A percentile compares a stretch with the other conserved stretches of the same genome.
phyloP scores from a whole-genome alignment of 1,284 basidiomycete species.

The Heterobasidion parviporum region DNA sequence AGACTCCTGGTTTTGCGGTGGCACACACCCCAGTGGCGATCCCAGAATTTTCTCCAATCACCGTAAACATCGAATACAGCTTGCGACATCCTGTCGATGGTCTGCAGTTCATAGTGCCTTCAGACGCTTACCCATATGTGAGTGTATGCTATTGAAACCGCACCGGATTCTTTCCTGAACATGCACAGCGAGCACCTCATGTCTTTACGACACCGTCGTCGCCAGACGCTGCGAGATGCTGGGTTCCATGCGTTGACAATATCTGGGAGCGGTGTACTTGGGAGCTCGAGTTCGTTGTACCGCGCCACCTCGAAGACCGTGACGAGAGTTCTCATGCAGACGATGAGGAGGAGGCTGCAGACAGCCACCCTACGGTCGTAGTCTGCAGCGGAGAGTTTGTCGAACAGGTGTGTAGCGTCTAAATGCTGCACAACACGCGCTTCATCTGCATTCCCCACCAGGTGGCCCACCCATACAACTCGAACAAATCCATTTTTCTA shows the following conservation, averaged over 20 bases:
- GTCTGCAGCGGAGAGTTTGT: conserved; percentile 91
- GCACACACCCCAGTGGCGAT: conserved; percentile 27
- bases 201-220: conserved; percentile 87
- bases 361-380: conserved; percentile 73
- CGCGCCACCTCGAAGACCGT: conserved; percentile 75
- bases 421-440: conserved; percentile 2
- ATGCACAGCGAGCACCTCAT: conserved; percentile 78
- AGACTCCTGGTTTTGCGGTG: conserved; percentile 46
- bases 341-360: conserved; percentile 46
- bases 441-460: conserved; percentile 23
- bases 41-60: conserved; percentile 72
- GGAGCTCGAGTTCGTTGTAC: conserved; percentile 97
- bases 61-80: conserved; percentile 73
- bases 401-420: conserved; percentile 63
- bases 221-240: conserved; percentile 87
- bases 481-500: conserved; percentile 91
- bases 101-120: conserved; percentile 79
- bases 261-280: conserved; percentile 97
- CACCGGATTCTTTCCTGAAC: neutral
- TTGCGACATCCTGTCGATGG: conserved; percentile 78
- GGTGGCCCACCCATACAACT: conserved; percentile 91
- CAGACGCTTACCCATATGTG: conserved; percentile 78
- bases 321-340: conserved; percentile 27
- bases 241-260: conserved; percentile 96
- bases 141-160: conserved; percentile 25